phyloP scores from a whole-genome alignment of 1,139 yeast genomes.

The Suhomyces maxii region DNA sequence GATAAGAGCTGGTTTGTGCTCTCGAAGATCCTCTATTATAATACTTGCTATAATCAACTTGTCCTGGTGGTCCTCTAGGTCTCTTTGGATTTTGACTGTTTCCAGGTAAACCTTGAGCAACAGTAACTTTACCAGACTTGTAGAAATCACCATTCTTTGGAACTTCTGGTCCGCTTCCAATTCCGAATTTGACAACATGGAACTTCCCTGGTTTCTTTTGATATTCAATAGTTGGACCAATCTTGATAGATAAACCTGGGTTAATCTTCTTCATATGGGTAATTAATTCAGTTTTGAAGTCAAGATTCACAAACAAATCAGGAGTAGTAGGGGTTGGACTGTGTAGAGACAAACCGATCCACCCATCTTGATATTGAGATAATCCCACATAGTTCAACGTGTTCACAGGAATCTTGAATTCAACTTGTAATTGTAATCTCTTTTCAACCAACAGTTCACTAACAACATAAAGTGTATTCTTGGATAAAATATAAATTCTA shows the following conservation, averaged over 20 bases:
- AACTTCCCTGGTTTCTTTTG: conserved; percentile 88
- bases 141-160: conserved; percentile 70
- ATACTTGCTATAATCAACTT: conserved; percentile 47
- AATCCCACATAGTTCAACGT: conserved; percentile 65
- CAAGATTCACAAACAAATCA: conserved; percentile 77
- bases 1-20: conserved; percentile 10
- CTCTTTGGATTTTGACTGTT: conserved; percentile 67
- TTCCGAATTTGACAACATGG: conserved; percentile 69
- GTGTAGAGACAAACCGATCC: conserved; percentile 76
- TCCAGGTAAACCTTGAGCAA: conserved; percentile 77
- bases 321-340: conserved; percentile 57
- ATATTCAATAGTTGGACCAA: conserved; percentile 76
- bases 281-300: conserved; percentile 86
- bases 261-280: conserved; percentile 71
- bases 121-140: conserved; percentile 86
- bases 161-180: conserved; percentile 52
- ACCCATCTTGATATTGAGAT: conserved; percentile 83
- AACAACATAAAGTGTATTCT: conserved; percentile 60
- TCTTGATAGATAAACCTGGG: conserved; percentile 57
- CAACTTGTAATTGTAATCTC: conserved; percentile 66
- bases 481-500: conserved; percentile 71
- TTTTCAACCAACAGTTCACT: conserved; percentile 74
- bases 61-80: conserved; percentile 51
- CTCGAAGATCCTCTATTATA: conserved; percentile 32
- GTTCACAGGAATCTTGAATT: conserved; percentile 60